Evolutionary conservation across 2,329 filamentous ascomycete genomes (phyloP).

Genomic region (Talaromyces sp.): DNA sequence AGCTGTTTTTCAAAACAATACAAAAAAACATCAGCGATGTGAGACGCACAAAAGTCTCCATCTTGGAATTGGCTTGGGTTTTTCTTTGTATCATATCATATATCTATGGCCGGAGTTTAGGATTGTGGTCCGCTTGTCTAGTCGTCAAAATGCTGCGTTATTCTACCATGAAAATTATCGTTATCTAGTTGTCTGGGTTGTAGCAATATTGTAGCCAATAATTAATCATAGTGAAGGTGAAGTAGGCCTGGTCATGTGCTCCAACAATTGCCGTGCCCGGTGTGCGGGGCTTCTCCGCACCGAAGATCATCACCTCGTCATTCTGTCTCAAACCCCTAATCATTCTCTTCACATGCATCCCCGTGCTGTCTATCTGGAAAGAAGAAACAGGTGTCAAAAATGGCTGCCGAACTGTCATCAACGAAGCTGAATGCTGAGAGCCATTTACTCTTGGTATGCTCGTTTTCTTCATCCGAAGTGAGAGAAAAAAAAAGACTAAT

Average conservation of each 20-base stretch:
- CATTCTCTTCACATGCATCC: not conserved
- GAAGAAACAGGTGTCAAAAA: slow-evolving; percentile 12
- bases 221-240: not conserved
- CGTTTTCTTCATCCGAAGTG: slow-evolving; percentile 6
- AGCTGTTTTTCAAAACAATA: slow-evolving; percentile 10
- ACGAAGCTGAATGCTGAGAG: slow-evolving; percentile 47
- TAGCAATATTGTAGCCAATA: not conserved
- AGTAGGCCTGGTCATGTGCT: not conserved
- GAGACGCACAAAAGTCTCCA: not conserved
- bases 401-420: slow-evolving; percentile 41
- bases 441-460: slow-evolving; percentile 43
- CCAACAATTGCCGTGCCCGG: not conserved
- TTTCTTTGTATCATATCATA: slow-evolving; percentile 37
- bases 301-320: not conserved
- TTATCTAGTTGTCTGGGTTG: not conserved
- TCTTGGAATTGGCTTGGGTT: slow-evolving; percentile 4
- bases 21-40: not conserved
- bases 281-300: slow-evolving; percentile 1
- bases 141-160: not conserved
- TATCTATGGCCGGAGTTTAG: slow-evolving; percentile 32
- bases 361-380: not conserved
- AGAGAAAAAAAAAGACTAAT: slow-evolving; percentile 3
- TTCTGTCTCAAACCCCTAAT: not conserved
- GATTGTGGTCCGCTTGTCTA: slow-evolving; percentile 20
- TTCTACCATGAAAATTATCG: not conserved